Evolutionary conservation across 75 land plant genomes (phyloP).

Genomic region (Selaginella moellendorffii): DNA sequence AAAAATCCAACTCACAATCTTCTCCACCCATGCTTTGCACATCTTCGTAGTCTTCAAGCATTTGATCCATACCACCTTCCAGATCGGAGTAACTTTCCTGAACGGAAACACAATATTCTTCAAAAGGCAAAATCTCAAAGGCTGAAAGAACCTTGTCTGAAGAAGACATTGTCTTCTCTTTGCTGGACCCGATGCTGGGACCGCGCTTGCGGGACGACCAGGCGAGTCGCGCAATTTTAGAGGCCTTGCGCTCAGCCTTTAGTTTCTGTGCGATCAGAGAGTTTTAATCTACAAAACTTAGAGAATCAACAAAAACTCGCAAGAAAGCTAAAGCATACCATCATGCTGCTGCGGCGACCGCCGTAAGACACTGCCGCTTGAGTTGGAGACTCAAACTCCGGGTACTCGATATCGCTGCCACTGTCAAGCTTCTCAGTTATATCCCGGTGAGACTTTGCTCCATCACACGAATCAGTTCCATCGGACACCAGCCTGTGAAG

Average conservation of each 20-base stretch:
- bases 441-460: conserved; percentile 13
- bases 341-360: neutral
- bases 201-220: neutral
- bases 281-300: neutral
- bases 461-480: neutral
- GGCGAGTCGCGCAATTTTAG: conserved; percentile 10
- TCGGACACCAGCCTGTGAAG: neutral
- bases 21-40: conserved; percentile 13
- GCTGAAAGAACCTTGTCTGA: conserved; percentile 1
- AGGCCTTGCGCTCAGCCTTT: conserved; percentile 18
- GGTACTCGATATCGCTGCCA: conserved; percentile 9
- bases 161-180: neutral
- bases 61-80: neutral
- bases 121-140: no score
- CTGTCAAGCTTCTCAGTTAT: conserved; percentile 14
- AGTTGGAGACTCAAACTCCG: conserved; percentile 11
- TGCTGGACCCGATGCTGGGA: neutral
- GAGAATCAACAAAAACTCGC: neutral
- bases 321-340: neutral
- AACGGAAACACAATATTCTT: no score
- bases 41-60: neutral
- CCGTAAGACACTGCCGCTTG: neutral
- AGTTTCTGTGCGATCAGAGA: conserved; percentile 7
- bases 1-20: conserved; percentile 11
- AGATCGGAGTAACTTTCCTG: neutral